phyloP scores from a whole-genome alignment of 768 basidiomycete genomes.

The Pulveroboletus sp. region DNA sequence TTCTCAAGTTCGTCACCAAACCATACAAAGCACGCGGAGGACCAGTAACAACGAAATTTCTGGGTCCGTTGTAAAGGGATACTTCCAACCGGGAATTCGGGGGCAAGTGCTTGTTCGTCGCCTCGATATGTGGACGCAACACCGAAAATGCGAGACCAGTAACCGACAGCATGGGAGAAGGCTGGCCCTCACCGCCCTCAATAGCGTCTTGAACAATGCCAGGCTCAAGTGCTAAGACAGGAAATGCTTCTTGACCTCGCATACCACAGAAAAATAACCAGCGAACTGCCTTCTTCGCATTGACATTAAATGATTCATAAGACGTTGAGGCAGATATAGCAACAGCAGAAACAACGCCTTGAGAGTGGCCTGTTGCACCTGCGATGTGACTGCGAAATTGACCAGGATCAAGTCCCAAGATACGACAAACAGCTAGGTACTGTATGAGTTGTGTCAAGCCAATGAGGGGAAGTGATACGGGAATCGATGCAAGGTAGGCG shows the following conservation, averaged over 20 bases:
- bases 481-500: conserved; percentile 87
- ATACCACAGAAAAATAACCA: conserved; percentile 94
- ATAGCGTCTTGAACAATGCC: conserved; percentile 80
- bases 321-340: conserved; percentile 76
- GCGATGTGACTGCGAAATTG: conserved; percentile 71
- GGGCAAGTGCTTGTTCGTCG: conserved; percentile 85
- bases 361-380: conserved; percentile 95
- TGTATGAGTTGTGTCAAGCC: conserved; percentile 94
- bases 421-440: conserved; percentile 77
- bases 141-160: conserved; percentile 74
- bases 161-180: conserved; percentile 91
- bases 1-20: conserved; percentile 85
- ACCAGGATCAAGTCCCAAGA: conserved; percentile 70
- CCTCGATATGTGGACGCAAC: conserved; percentile 74
- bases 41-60: conserved; percentile 89
- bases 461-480: conserved; percentile 92
- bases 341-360: conserved; percentile 94
- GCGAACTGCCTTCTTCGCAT: conserved; percentile 77
- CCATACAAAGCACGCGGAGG: conserved; percentile 90
- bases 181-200: conserved; percentile 89
- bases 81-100: conserved; percentile 73
- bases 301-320: conserved; percentile 67
- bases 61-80: conserved; percentile 90
- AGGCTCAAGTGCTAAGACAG: conserved; percentile 85
- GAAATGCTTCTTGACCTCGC: conserved; percentile 92